These are phyloP conservation scores for Taphrina confusa DNA, from an alignment of 1,139 yeast genomes.

Conservation along the genomic window DNA sequence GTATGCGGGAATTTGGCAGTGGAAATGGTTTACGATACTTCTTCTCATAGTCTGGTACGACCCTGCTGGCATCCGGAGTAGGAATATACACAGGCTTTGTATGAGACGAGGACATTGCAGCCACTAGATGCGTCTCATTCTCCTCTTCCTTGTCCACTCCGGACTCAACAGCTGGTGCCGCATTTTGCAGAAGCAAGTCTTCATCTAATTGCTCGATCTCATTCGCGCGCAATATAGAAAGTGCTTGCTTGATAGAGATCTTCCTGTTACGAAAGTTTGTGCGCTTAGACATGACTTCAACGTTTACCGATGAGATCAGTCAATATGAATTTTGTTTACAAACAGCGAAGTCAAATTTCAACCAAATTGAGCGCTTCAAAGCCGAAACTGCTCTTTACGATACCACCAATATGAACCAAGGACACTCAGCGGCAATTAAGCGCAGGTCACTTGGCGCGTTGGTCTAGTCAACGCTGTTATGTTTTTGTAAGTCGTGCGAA, in stretches of 20 bases:
- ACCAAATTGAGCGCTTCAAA: constrained; percentile 17
- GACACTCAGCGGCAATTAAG: constrained; percentile 31
- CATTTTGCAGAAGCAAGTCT: constrained; percentile 72
- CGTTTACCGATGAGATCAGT: background rate
- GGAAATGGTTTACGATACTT: constrained; percentile 68
- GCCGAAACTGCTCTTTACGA: background rate
- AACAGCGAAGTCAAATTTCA: background rate
- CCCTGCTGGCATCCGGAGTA: constrained; percentile 77
- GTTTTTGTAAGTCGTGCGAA: constrained; percentile 5
- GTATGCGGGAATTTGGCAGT: constrained; percentile 78
- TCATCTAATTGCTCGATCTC: constrained; percentile 80
- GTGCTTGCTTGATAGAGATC: constrained; percentile 85
- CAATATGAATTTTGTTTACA: background rate
- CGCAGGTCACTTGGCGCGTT: constrained; percentile 23
- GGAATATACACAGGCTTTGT: constrained; percentile 78
- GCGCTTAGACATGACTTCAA: constrained; percentile 39
- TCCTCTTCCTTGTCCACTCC: constrained; percentile 99
- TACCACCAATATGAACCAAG: constrained; percentile 1
- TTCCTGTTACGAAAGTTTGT: constrained; percentile 75
- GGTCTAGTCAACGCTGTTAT: constrained; percentile 7
- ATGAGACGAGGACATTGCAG: constrained; percentile 72
- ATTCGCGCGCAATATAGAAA: constrained; percentile 71
- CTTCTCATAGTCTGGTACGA: constrained; percentile 59
- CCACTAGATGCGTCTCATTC: constrained; percentile 75
- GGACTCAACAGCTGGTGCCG: constrained; percentile 85